These are phyloP conservation scores for Penstemon davidsonii DNA, from an alignment of 257 asterid species.

Conservation along the genomic window DNA sequence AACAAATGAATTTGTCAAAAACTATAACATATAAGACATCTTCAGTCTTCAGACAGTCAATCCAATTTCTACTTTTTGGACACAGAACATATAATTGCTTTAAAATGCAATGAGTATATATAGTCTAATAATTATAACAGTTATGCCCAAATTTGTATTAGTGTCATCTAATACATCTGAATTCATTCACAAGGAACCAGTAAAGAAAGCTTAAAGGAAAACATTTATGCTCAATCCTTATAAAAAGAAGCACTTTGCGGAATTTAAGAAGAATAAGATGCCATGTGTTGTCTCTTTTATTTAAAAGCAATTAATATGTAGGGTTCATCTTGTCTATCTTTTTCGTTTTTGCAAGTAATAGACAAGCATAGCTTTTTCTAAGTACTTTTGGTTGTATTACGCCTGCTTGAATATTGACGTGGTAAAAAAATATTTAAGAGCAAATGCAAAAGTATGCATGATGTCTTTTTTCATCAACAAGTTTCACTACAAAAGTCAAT, in stretches of 20 bases:
- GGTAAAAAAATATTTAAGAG: too few species aligned
- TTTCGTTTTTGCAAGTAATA: neutral
- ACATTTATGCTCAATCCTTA: slow-evolving; percentile 15
- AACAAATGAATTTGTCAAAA: neutral
- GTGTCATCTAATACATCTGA: slow-evolving; percentile 16
- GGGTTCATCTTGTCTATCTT: slow-evolving; percentile 38
- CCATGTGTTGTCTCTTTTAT: slow-evolving; percentile 43
- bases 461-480: too few species aligned
- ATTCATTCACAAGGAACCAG: slow-evolving; percentile 32
- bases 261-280: slow-evolving; percentile 31
- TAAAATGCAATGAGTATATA: slow-evolving; percentile 12
- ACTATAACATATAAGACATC: neutral
- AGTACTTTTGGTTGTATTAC: too few species aligned
- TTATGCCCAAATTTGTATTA: too few species aligned
- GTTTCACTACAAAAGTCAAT: too few species aligned
- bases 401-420: too few species aligned
- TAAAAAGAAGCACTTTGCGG: slow-evolving; percentile 27
- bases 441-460: too few species aligned
- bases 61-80: slow-evolving; percentile 8
- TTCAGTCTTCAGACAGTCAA: slow-evolving; percentile 18
- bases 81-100: neutral
- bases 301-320: slow-evolving; percentile 30
- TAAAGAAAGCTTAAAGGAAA: slow-evolving; percentile 1
- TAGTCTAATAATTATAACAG: slow-evolving; percentile 15
- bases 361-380: neutral